Evolutionary conservation across 1,284 basidiomycete species (phyloP), one percentile per base, ranked within the genome.

Genomic region (Leucoagaricus sp.): DNA sequence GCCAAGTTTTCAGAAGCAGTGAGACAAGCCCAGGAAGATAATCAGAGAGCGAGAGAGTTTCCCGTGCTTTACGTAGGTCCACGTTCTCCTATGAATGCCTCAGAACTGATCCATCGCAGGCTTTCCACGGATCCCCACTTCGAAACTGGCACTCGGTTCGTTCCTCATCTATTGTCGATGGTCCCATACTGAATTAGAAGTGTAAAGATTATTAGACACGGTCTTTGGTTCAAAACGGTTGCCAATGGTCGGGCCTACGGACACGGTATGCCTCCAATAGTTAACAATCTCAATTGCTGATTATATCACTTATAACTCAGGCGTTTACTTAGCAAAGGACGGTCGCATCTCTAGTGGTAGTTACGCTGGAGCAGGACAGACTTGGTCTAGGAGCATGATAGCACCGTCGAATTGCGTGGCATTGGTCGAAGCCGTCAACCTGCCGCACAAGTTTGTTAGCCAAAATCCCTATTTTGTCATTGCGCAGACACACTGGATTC

Each of bases 71-170:
- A 82, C 64, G 85, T 83, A 58, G 25, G 77, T 52, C 1, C 12
- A 9, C 60, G 36, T 17, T 34, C 36, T 26, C 36, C 10, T 12
- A 7, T 7, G 7, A 9, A 46, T 29, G 8, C 23, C 4, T 12
- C 44, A n/a, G n/a, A 26, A 6, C 25, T 26, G 25, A 15, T 26
- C 44, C 23, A 31, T 48, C 51, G 1, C 54, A 85, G 83, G 85
- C 82, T 6, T 86, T 85, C 65, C 85, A 86, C 64, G 85, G 84
- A 0, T 86, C 84, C 2, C 73, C 80, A 1, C 61, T 82, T 13
- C 73, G 69, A 53, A 86, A 86, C 57, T 86, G 84, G 85, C 85
- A 86, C 67, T 86, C 85, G 36, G 84, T 83, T 61, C 44, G 74
- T 17, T 13, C 12, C 4, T 15, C 55, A n/a, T 25, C n/a, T 47